Evolutionary conservation across 192 early-diverging fungal species (phyloP).

Genomic region (Rhizophagus clarus): DNA sequence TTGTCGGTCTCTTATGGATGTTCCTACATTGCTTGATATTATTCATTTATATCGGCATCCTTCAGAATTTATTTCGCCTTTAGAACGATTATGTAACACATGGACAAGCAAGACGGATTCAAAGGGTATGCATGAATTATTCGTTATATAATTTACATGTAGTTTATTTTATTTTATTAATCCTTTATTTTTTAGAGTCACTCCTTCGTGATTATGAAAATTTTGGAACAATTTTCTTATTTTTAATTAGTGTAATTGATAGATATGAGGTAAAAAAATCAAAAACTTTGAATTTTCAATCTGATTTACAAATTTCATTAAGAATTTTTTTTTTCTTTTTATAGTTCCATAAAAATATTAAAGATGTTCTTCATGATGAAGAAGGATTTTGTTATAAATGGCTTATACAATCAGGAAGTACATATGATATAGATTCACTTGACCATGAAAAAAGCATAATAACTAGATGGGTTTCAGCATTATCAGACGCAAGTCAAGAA

Average conservation of each 20-base stretch:
- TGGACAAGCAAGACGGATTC: not conserved
- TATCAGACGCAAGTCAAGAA: not conserved
- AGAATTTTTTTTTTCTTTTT: not conserved
- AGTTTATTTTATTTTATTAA: not conserved
- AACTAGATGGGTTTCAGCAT: not conserved
- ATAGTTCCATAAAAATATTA: slow-evolving; percentile 25
- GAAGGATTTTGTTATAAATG: slow-evolving; percentile 23
- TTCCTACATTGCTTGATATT: slow-evolving; percentile 17
- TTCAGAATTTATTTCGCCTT: slow-evolving; percentile 2
- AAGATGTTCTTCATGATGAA: slow-evolving; percentile 20
- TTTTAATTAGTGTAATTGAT: not conserved
- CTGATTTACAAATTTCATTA: not conserved
- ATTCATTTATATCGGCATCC: slow-evolving; percentile 30
- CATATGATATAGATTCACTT: not conserved
- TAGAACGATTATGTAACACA: slow-evolving; percentile 24
- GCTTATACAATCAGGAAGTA: slow-evolving; percentile 4
- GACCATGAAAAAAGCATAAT: not conserved
- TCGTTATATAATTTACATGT: too few relatives aligned
- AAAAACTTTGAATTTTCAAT: too few relatives aligned
- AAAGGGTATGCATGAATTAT: too few relatives aligned
- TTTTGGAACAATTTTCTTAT: slow-evolving; percentile 23
- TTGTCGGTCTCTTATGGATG: slow-evolving; percentile 1
- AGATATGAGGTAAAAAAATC: slow-evolving; percentile 27
- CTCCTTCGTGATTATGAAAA: slow-evolving; percentile 25
- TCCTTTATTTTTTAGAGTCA: not conserved